Conservation (phyloP, 2,329 filamentous ascomycete genomes). For the Talaromyces sp. region DNA sequence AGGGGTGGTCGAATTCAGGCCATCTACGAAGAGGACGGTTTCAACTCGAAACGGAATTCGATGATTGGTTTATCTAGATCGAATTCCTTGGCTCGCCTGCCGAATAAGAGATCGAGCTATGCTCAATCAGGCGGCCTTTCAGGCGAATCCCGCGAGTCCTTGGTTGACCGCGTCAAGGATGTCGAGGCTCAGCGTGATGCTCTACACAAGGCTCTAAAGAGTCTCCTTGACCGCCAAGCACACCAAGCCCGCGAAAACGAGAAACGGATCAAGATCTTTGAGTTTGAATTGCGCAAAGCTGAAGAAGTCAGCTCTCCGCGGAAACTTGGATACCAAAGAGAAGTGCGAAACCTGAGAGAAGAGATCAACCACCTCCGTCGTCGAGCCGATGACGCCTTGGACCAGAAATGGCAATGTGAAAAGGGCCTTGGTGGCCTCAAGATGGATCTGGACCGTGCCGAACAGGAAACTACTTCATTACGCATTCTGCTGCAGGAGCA, state of each 20-base stretch:
- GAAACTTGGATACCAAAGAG: conserved; percentile 75
- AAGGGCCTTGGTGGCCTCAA: conserved; percentile 83
- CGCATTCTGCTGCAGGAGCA: conserved; percentile 74
- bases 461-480: conserved; percentile 85
- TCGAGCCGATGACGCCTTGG: conserved; percentile 86
- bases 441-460: conserved; percentile 93
- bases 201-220: conserved; percentile 80
- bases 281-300: conserved; percentile 72
- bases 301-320: conserved; percentile 59
- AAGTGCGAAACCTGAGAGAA: conserved; percentile 72
- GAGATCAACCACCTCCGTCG: conserved; percentile 81
- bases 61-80: conserved; percentile 57
- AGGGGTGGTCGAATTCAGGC: conserved; percentile 51
- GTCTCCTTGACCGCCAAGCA: conserved; percentile 78
- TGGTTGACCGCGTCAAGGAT: conserved; percentile 81
- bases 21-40: conserved; percentile 56
- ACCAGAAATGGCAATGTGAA: conserved; percentile 95
- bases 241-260: conserved; percentile 77
- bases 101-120: conserved; percentile 28
- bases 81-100: conserved; percentile 60
- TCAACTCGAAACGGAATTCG: conserved; percentile 38
- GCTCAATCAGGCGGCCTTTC: conserved; percentile 47
- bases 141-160: conserved; percentile 59
- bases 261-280: conserved; percentile 72
- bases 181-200: conserved; percentile 92